Evolutionary conservation across 805 yeast genomes (phyloP).

Genomic region (Starmerella sp.): DNA sequence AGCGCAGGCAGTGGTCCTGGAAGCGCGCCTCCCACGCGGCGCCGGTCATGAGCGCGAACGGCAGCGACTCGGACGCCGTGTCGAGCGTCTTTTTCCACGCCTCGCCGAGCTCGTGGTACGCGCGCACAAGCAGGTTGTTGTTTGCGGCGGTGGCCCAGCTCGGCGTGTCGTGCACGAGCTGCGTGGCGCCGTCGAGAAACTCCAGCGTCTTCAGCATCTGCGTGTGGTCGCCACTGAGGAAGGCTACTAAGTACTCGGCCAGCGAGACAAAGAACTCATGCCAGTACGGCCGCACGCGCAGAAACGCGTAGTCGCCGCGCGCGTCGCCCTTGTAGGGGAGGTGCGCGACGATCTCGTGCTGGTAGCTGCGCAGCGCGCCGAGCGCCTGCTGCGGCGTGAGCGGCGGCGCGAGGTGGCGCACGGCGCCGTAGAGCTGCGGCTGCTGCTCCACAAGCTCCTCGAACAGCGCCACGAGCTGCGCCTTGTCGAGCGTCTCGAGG

Average conservation of each 20-base stretch:
- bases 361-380: conserved; percentile 38
- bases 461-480: conserved; percentile 43
- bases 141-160: conserved; percentile 42
- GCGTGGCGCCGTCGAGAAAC: conserved; percentile 52
- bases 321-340: conserved; percentile 41
- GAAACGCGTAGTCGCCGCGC: conserved; percentile 52
- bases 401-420: conserved; percentile 43
- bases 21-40: conserved; percentile 21
- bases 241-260: conserved; percentile 61
- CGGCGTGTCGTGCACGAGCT: conserved; percentile 53
- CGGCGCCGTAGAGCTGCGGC: conserved; percentile 48
- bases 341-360: conserved; percentile 34
- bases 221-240: conserved; percentile 58
- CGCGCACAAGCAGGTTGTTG: conserved; percentile 36
- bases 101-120: conserved; percentile 49
- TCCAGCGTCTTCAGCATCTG: conserved; percentile 44
- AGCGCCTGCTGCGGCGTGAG: conserved; percentile 46
- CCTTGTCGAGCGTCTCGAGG: conserved; percentile 55
- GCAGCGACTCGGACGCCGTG: conserved; percentile 7
- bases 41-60: conserved; percentile 13
- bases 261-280: conserved; percentile 60
- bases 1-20: conserved; percentile 18
- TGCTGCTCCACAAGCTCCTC: conserved; percentile 43
- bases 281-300: conserved; percentile 56
- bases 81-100: conserved; percentile 36